Conservation (phyloP, 805 yeast species). For the Metschnikowia reukaufii region DNA sequence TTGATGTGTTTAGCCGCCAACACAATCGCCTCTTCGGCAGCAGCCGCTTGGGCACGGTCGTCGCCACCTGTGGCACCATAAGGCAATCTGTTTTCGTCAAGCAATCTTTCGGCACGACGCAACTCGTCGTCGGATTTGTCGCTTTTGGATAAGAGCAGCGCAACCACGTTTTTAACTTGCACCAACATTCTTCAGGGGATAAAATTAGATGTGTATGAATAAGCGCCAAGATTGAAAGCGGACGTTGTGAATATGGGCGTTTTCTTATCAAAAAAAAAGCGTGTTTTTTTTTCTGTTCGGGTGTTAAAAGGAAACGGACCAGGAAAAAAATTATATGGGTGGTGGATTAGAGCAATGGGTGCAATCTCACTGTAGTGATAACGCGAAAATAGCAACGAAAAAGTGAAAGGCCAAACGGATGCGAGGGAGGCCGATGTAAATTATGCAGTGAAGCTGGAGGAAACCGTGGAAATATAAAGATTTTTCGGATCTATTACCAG, state of each 20-base stretch:
- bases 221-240: no score
- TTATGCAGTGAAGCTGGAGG: no score
- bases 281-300: background rate
- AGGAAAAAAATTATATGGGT: no score
- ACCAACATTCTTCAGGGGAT: conserved; percentile 18
- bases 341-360: no score
- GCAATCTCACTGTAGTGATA: background rate
- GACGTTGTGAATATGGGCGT: no score
- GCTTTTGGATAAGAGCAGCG: conserved; percentile 24
- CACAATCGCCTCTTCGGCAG: conserved; percentile 38
- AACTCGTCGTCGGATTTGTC: conserved; percentile 28
- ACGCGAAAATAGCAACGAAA: conserved; percentile 11
- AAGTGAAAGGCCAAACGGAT: background rate
- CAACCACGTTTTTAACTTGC: conserved; percentile 35
- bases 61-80: conserved; percentile 35
- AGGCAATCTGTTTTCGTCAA: conserved; percentile 34
- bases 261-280: no score
- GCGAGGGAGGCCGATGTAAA: background rate
- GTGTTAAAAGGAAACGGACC: no score
- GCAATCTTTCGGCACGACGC: conserved; percentile 30
- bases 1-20: conserved; percentile 30
- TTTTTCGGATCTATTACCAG: no score
- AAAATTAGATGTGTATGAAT: background rate
- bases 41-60: conserved; percentile 37
- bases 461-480: no score